Evolutionary conservation across 768 basidiomycete species (phyloP), one percentile per base, ranked within the genome.

Genomic region (Porpolomopsis calyptriformis): DNA sequence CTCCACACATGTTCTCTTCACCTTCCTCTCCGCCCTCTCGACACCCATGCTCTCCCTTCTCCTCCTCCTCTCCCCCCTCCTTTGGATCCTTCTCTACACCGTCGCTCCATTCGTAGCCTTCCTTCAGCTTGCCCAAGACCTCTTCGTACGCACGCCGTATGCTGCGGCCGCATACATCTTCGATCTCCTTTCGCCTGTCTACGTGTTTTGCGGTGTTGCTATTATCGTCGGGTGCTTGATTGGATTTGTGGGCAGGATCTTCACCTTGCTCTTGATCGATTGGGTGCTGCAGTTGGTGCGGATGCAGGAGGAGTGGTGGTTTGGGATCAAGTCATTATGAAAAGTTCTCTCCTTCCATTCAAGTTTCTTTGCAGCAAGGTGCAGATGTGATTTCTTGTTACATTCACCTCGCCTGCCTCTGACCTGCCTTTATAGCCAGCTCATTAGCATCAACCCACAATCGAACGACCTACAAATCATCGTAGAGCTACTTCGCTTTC

Each of bases 181-280:
- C 14, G 66, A 71, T 5, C 64, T 67, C 8, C 42, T 79, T 1
- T 76, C 73, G 39, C 78, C 78, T 0, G 42, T 78, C 26, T 80
- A 80, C 51, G 68, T 78, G 11, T 71, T 80, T 48, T 68, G 65
- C 31, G 75, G 75, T 1, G 69, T 74, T 1, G 77, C 78, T 1
- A 77, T 73, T 50, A 71, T 80, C 41, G 64, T 65, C 7, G 78
- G 78, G 4, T 61, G 59, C 8, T 14, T 68, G 16, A 36, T 79
- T 1, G 78, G 78, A 2, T 40, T 69, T 1, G 49, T 62, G 10
- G 78, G 34, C 14, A 35, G 44, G 34, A 18, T 22, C 16, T 12
- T 45, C 8, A 20, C 44, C 8, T 4, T 24, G 3, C 10, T 37
- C 12, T 18, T 45, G 44, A 38, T 10, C 7, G 27, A 24, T 11